Base-by-base conservation (phyloP, 495 filamentous ascomycete genomes). In the Tuber calosporum region DNA sequence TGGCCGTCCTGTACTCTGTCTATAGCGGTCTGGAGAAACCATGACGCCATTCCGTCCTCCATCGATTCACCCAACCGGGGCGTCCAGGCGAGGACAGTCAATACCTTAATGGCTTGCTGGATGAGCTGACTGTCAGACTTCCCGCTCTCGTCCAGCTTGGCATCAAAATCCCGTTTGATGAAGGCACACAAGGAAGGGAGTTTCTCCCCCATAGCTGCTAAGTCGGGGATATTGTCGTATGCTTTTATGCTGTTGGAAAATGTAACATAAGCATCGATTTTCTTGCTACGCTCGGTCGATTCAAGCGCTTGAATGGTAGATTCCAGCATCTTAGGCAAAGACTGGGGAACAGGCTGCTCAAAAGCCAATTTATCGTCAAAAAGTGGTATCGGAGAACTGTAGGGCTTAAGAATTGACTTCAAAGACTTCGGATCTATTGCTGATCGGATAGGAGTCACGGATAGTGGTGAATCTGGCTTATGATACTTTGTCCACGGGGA, bases 401-500 rank as follows among this genome's bases (percentile, higher is more conserved):
- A 85, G 30, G 86, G 80, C 82, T 98, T 99, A 68, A 99, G 86
- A 72, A 99, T 97, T 2, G 93, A 94, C 79, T 94, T 97, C 37
- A 88, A 78, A 19, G 91, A 88, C 79, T 90, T 92, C 43, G 85
- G 85, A 69, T 89, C 86, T 26, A 80, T 86, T 83, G 82, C 75
- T 79, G 86, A 82, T 75, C 74, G 76, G 19, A 80, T 79, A 86
- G 87, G 39, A 85, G 82, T 68, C 78, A 81, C 75, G n/a, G 77
- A 69, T 20, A 77, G 85, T 83, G 83, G 75, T 76, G 86, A 81
- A 76, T 84, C 81, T 75, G 87, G 83, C 69, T 90, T 89, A 75
- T 89, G 89, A 83, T 91, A 92, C 71, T 90, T 87, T 70, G 89
- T 87, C 83, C 89, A 88, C 74, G 88, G 88, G 20, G 90, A 92